Evolutionary conservation across 495 filamentous ascomycete species (phyloP), one percentile per base, ranked within the genome.

Genomic region (Daldinia bambusicola): DNA sequence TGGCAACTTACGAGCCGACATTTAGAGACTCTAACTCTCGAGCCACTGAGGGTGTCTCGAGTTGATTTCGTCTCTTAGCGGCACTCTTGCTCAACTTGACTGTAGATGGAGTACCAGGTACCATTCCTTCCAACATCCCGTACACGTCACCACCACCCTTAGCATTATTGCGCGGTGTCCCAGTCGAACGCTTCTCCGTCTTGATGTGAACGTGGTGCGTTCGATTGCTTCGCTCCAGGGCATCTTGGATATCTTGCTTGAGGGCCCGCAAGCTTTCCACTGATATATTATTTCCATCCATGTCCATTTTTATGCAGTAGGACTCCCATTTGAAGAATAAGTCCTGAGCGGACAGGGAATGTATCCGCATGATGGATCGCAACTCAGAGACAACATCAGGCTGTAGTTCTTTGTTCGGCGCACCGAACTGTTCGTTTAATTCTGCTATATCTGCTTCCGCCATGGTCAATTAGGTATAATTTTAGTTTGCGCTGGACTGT

Each of bases 251-350:
- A 80, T 95, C 90, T 75, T 93, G 90, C 78, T 96, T 97, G 69
- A 99, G 92, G 45, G 87, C 85, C 60, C 89, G 83, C 43, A 91
- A 85, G 0, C 86, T 92, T 16, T 90, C 85, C 30, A 94, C 76
- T 66, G 89, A 86, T 61, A 94, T 76, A 57, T 87, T 92, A 45
- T 87, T 89, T 67, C 93, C 89, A 20, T 94, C 91, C 40, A 84
- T 74, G 18, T 84, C 85, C 92, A 98, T 95, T 81, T 94, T 97
- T 71, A 99, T 90, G 76, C 89, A 91, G 83, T 97, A 98, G 0
- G 93, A 93, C 74, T 99, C 95, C 95, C 95, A 99, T 86, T 98
- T 97, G 87, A 89, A 98, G 77, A 91, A 97, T 16, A 98, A 84
- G 72, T 99, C 95, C 75, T 97, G 87, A 30, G 87, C 83, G 32